phyloP scores from a whole-genome alignment of 163 green algal species.

The Trebouxiophyceae sp. region DNA sequence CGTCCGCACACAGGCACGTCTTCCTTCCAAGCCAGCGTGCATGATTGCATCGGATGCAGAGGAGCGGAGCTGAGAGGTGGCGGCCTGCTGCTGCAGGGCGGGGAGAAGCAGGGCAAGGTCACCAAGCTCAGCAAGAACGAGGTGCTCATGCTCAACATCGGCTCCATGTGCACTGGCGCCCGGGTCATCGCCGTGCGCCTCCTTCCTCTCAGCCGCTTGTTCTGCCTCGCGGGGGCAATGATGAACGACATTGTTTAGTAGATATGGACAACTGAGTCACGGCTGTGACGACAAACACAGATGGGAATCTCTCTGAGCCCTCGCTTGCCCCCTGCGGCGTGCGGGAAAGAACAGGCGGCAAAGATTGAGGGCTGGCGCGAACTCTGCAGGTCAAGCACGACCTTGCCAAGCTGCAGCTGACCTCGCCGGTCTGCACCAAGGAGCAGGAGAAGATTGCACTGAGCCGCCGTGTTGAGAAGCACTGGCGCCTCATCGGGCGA shows the following conservation, averaged over 20 bases:
- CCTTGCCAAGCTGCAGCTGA: slow-evolving; percentile 98
- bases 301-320: slow-evolving; percentile 1
- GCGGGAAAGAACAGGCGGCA: too few relatives aligned
- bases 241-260: neutral
- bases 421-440: slow-evolving; percentile 97
- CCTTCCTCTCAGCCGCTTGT: neutral
- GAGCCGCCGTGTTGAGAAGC: slow-evolving; percentile 88
- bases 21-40: too few relatives aligned
- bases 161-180: slow-evolving; percentile 98
- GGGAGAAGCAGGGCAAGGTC: slow-evolving; percentile 96
- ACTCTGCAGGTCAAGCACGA: slow-evolving; percentile 79
- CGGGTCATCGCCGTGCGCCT: slow-evolving; percentile 73
- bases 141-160: slow-evolving; percentile 99
- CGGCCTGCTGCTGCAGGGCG: slow-evolving; percentile 42
- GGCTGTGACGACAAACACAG: neutral
- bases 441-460: slow-evolving; percentile 94
- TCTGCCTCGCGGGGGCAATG: neutral
- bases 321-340: neutral
- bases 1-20: slow-evolving; percentile 73
- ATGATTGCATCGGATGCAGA: too few relatives aligned
- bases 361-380: too few relatives aligned
- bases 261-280: neutral
- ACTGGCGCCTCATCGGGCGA: slow-evolving; percentile 97
- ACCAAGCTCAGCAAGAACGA: slow-evolving; percentile 96
- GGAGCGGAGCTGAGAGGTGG: too few relatives aligned